phyloP scores from a whole-genome alignment of 2,329 filamentous ascomycete species.

The Fusarium guadeloupense region DNA sequence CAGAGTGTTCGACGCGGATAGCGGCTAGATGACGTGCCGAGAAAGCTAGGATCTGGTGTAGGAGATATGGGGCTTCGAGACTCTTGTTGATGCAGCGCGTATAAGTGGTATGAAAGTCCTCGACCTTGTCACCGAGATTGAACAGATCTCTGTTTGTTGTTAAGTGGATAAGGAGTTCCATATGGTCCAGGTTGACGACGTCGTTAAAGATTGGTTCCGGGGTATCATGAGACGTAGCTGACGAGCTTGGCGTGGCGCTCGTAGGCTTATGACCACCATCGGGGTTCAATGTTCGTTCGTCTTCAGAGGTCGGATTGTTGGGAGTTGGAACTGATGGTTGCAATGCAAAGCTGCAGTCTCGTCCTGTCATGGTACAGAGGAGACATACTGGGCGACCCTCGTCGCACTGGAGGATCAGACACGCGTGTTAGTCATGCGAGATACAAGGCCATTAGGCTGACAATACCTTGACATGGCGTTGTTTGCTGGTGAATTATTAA shows the following conservation, averaged over 20 bases:
- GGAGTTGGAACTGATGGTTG: neutral
- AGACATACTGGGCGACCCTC: slow-evolving; percentile 27
- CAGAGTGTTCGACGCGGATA: neutral
- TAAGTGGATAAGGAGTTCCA: slow-evolving; percentile 18
- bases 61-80: slow-evolving; percentile 14
- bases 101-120: neutral
- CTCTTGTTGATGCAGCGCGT: neutral
- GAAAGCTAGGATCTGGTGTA: slow-evolving; percentile 25
- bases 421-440: slow-evolving; percentile 13
- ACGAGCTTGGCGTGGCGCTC: neutral
- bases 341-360: slow-evolving; percentile 21
- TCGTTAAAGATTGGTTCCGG: neutral
- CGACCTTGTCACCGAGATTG: neutral
- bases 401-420: slow-evolving; percentile 25
- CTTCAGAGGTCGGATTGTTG: neutral
- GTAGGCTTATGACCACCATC: neutral
- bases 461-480: slow-evolving; percentile 32
- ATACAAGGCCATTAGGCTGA: slow-evolving; percentile 11
- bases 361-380: slow-evolving; percentile 10
- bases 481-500: neutral
- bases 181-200: slow-evolving; percentile 9
- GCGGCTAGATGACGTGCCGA: slow-evolving; percentile 23
- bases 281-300: neutral
- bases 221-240: neutral
- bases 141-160: neutral